Conservation (phyloP, 352 stramenopile species). For the Globisporangium spiculum region DNA sequence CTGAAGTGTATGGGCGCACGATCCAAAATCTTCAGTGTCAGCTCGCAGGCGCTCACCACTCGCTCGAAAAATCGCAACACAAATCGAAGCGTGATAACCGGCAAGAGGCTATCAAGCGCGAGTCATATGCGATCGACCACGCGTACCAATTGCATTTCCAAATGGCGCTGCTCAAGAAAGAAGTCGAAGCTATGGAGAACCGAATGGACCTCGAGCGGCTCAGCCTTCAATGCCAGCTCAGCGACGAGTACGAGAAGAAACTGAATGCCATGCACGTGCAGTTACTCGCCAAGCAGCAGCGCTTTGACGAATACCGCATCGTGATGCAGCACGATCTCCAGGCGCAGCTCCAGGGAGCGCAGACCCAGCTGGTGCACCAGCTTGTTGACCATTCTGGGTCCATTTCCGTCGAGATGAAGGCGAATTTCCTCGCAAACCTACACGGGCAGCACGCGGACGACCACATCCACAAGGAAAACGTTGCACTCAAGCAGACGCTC, state of each 20-base stretch:
- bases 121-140: slow-evolving; percentile 41
- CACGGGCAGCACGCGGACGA: slow-evolving; percentile 38
- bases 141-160: slow-evolving; percentile 45
- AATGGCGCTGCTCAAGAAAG: slow-evolving; percentile 30
- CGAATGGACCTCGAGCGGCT: slow-evolving; percentile 40
- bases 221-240: slow-evolving; percentile 40
- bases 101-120: slow-evolving; percentile 36
- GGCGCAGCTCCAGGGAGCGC: slow-evolving; percentile 46
- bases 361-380: slow-evolving; percentile 52
- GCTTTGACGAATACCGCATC: slow-evolving; percentile 63
- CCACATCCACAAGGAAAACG: slow-evolving; percentile 57
- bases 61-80: not conserved
- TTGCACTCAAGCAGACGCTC: slow-evolving; percentile 61
- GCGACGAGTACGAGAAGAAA: slow-evolving; percentile 54
- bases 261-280: slow-evolving; percentile 49
- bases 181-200: slow-evolving; percentile 24
- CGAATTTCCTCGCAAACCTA: slow-evolving; percentile 41
- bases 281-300: slow-evolving; percentile 49
- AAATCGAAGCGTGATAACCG: slow-evolving; percentile 6
- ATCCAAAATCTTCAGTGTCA: slow-evolving; percentile 2
- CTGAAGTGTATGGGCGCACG: not conserved
- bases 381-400: slow-evolving; percentile 56
- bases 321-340: slow-evolving; percentile 63
- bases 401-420: slow-evolving; percentile 55
- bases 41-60: not conserved